Percentiles rank a stretch among this genome's conserved stretches.
phyloP scores from a whole-genome alignment of 2,329 filamentous ascomycete species.

The Trichoderma sp. region DNA sequence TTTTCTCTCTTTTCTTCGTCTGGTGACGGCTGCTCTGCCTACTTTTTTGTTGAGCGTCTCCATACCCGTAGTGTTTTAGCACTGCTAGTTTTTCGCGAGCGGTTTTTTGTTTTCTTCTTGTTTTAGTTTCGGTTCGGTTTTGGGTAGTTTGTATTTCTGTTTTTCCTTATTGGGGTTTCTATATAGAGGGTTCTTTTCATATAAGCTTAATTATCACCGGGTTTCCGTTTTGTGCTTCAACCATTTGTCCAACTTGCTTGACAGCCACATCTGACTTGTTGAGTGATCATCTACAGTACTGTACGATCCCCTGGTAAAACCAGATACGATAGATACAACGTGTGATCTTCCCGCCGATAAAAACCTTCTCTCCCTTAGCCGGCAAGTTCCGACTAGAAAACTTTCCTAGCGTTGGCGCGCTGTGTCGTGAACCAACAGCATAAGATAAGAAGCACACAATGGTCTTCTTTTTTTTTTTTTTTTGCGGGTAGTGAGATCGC shows the following conservation, averaged over 20 bases:
- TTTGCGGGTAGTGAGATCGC: background rate
- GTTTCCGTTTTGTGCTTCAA: background rate
- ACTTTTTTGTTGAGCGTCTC: background rate
- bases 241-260: background rate
- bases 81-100: background rate
- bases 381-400: conserved; percentile 12
- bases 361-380: background rate
- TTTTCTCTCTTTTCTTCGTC: background rate
- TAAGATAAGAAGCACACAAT: background rate
- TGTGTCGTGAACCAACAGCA: background rate
- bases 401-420: conserved; percentile 10
- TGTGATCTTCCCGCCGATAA: background rate
- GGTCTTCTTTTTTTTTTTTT: background rate
- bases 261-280: background rate
- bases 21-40: background rate
- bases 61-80: conserved; percentile 11
- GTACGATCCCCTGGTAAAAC: background rate
- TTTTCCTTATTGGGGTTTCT: background rate
- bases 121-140: background rate
- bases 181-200: background rate
- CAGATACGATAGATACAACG: background rate
- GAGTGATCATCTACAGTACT: background rate
- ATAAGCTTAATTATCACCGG: background rate
- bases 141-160: background rate
- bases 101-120: background rate